Percentiles rank a stretch among this genome's conserved stretches.
Evolutionary conservation across 768 basidiomycete genomes (phyloP).

Genomic region (Collybiopsis luxurians): DNA sequence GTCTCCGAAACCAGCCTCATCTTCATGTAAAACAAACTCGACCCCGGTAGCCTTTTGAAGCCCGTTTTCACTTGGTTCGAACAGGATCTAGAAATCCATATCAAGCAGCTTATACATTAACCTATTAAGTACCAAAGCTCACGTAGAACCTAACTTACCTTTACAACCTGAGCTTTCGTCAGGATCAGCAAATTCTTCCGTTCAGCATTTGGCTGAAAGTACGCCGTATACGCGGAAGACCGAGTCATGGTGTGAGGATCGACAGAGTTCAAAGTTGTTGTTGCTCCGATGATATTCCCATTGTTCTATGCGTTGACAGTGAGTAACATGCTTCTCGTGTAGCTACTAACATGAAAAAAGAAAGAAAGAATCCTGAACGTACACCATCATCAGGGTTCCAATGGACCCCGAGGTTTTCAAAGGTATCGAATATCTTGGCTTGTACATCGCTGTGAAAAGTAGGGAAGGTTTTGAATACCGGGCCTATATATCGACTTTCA

Average conservation of each 20-base stretch:
- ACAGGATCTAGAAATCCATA: too few relatives aligned
- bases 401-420: background rate
- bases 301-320: slow-evolving; percentile 7
- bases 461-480: background rate
- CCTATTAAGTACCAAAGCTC: too few relatives aligned
- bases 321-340: too few relatives aligned
- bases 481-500: background rate
- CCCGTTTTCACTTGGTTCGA: slow-evolving; percentile 2
- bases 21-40: slow-evolving; percentile 28
- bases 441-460: background rate
- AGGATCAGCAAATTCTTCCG: slow-evolving; percentile 31
- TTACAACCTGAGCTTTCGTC: slow-evolving; percentile 25
- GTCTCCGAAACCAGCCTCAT: slow-evolving; percentile 10
- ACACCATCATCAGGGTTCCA: slow-evolving; percentile 1
- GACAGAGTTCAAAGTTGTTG: slow-evolving; percentile 2
- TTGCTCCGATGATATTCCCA: slow-evolving; percentile 10
- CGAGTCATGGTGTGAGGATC: slow-evolving; percentile 14
- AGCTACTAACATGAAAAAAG: too few relatives aligned
- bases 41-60: slow-evolving; percentile 38
- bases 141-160: background rate
- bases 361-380: background rate
- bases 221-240: slow-evolving; percentile 15
- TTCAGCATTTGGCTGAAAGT: slow-evolving; percentile 11
- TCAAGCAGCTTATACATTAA: too few relatives aligned
- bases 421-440: background rate